Percentiles rank a stretch among this genome's conserved stretches.
These are phyloP conservation scores for Saccharomyces hybrid DNA, from an alignment of 1,139 yeast species.

Conservation along the genomic window DNA sequence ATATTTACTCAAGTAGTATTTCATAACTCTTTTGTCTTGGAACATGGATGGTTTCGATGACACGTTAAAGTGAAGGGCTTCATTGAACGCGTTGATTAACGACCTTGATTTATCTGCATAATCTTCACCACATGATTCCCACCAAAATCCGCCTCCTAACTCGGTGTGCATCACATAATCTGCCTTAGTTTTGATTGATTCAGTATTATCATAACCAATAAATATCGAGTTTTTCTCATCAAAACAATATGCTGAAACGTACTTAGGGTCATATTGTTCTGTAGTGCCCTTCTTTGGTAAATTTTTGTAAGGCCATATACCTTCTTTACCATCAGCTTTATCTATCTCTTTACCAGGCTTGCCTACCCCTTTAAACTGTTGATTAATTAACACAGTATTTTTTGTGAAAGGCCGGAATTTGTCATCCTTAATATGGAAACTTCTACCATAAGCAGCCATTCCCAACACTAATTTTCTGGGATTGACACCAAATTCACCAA, in stretches of 20 bases:
- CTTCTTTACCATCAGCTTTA: constrained; percentile 42
- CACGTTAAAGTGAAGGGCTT: constrained; percentile 9
- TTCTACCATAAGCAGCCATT: constrained; percentile 82
- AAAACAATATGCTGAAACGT: constrained; percentile 55
- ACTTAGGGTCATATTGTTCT: constrained; percentile 46
- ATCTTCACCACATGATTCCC: constrained; percentile 83
- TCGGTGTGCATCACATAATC: constrained; percentile 41
- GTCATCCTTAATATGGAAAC: constrained; percentile 41
- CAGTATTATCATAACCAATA: constrained; percentile 59
- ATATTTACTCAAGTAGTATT: constrained; percentile 17
- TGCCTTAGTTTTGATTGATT: constrained; percentile 52
- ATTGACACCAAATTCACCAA: constrained; percentile 36
- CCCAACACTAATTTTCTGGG: constrained; percentile 63
- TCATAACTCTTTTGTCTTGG: constrained; percentile 12
- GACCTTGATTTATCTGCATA: constrained; percentile 32
- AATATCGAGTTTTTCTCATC: constrained; percentile 38
- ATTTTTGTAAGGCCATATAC: constrained; percentile 47
- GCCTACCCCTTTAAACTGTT: constrained; percentile 43
- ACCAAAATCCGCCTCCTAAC: constrained; percentile 87
- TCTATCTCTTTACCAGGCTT: constrained; percentile 11
- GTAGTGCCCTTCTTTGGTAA: constrained; percentile 40
- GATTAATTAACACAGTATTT: constrained; percentile 29
- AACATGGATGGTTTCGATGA: constrained; percentile 15
- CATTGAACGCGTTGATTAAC: constrained; percentile 31
- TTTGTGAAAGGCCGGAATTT: constrained; percentile 23